Evolutionary conservation across 768 basidiomycete species (phyloP), one percentile per base, ranked within the genome.

Genomic region (Galerina marginata): DNA sequence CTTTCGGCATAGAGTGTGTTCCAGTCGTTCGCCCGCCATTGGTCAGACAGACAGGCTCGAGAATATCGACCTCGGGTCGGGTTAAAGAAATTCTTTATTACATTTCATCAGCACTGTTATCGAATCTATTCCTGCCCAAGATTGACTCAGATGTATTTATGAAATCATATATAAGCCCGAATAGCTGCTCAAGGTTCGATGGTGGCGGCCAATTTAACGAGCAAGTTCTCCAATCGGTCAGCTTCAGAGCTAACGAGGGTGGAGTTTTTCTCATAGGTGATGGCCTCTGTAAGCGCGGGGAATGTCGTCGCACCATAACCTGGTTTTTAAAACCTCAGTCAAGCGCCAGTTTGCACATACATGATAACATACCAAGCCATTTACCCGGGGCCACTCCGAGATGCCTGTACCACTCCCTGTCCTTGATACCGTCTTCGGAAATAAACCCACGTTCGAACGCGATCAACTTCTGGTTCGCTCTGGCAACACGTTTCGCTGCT

Each of bases 321-420:
- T 91, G 44, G 12, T 53, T 10, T n/a, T 20, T 36, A 7, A 7
- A 9, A 23, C 6, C 38, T 42, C 11, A 12, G 4, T 11, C 26
- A 38, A 39, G 16, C 74, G 6, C 7, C 33, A 20, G 23, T 25
- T 15, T 26, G 12, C 9, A 23, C 7, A 43, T 14, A 33, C 29
- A 33, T 33, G 29, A 33, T 33, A 33, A 76, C 82, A 65, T 65
- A 91, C 90, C 89, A 42, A 90, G 85, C 86, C 89, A 89, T 72
- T 92, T 88, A 40, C 93, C 94, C 33, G 95, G 94, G 2, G 94
- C 92, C 44, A 94, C 91, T 49, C 84, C 93, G 14, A 94, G 81
- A 74, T 95, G 90, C 67, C 79, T 86, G 71, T 91, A 96, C 94
- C 94, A 96, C 70, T 92, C 89, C 36, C 91, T 81, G 55, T 88